Evolutionary conservation across 352 stramenopile species (phyloP).

Genomic region (Pythium rishiriense): DNA sequence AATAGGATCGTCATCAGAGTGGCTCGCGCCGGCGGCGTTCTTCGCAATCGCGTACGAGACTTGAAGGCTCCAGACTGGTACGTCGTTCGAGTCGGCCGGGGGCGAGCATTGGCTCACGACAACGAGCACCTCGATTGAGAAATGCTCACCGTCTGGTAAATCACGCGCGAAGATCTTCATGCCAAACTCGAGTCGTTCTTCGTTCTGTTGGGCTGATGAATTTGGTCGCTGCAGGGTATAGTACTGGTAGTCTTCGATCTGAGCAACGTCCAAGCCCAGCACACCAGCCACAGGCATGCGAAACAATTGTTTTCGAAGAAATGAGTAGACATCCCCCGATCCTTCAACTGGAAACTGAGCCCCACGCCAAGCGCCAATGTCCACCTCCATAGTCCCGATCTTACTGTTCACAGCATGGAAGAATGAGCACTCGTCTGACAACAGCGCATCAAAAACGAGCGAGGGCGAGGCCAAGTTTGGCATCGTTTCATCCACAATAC

Average conservation of each 20-base stretch:
- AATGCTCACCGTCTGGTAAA: conserved; percentile 52
- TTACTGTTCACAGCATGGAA: conserved; percentile 36
- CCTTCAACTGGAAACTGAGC: conserved; percentile 12
- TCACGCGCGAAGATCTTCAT: conserved; percentile 63
- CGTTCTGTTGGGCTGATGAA: neutral
- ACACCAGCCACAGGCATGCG: conserved; percentile 56
- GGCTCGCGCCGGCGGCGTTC: neutral
- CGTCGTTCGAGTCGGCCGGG: neutral
- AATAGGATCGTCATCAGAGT: conserved; percentile 37
- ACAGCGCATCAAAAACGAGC: conserved; percentile 56
- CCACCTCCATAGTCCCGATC: conserved; percentile 59
- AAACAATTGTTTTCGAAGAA: conserved; percentile 59
- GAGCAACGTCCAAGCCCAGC: conserved; percentile 41
- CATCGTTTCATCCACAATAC: conserved; percentile 49
- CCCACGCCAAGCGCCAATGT: conserved; percentile 56
- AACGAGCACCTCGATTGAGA: conserved; percentile 44
- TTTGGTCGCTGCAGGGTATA: conserved; percentile 32
- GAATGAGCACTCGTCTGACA: conserved; percentile 61
- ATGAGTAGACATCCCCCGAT: conserved; percentile 3
- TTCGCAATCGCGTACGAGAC: conserved; percentile 42
- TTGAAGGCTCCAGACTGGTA: conserved; percentile 23
- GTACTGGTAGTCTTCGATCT: conserved; percentile 66
- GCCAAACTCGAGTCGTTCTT: conserved; percentile 55
- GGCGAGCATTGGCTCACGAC: conserved; percentile 5
- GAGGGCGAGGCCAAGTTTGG: conserved; percentile 39